Evolutionary conservation across 73 alveolate genomes (phyloP), one percentile per base, ranked within the genome.

Genomic region (Paramecium sexaurelia): DNA sequence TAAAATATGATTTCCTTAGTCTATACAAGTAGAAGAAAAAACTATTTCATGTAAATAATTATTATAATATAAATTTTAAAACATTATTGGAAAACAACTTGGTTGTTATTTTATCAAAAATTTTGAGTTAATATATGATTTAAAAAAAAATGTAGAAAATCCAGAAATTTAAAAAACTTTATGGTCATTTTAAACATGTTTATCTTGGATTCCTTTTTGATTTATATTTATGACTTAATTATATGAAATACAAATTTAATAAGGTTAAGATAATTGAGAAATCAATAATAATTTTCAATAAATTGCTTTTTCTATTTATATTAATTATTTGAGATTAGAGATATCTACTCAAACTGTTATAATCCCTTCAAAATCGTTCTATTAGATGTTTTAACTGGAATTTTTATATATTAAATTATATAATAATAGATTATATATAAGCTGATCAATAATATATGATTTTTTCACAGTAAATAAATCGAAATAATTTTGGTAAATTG

Each of bases 151-250:
- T 5, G 17, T 57, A 15, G 17, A 57, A 57, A 57, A 7, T 57
- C 2, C 95, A 7, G 41, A 93, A 40, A 93, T 95, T 19, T 71
- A 93, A 35, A 56, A 94, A 43, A 93, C 96, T 85, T 84, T 95
- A n/a, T 94, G 85, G 47, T 93, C 98, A 20, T 91, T 95, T 85
- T 89, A 93, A 17, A 91, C 96, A 0, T 95, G 92, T 78, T 85
- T 95, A 6, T 73, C 95, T 11, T 95, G 98, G 98, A 95, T 95
- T n/a, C 97, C 98, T 36, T 71, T 94, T 19, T 96, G 95, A 83
- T 95, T 89, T 55, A 95, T 95, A 45, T 93, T 95, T 61, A 95
- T 93, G 75, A 95, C 98, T 0, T 96, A 95, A 20, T 82, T 95
- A 73, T 45, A 32, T 17, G 92, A 85, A 20, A 40, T 57, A n/a